Evolutionary conservation across 148 eudicot species (phyloP), one percentile per base, ranked within the genome.

Genomic region (Rhododendron simsii): DNA sequence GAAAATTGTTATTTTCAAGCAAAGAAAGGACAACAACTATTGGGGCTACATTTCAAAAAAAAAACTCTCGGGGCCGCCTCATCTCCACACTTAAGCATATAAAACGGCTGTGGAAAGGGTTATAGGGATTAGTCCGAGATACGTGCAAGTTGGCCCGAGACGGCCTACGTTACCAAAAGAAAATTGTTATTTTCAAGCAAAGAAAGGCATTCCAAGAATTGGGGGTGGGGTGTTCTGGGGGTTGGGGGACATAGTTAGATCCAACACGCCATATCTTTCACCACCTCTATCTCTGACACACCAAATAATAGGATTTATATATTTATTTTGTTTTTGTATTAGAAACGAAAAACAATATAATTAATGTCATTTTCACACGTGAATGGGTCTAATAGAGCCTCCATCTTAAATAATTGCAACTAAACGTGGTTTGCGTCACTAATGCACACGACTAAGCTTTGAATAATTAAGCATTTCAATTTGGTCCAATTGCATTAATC

Each of bases 281-380:
- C 45, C n/a, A 15, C n/a, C 45, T 76, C 4, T 16, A 39, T 76
- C 48, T 39, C 48, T 20, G 18, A 37, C 48, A 39, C 10, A 76
- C n/a, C 11, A 39, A 76, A 35, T 18, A 5, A 74, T 74, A 13
- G 20, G 44, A 74, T 35, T 74, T 74, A 74, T 33, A 41, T 41
- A 41, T 41, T 41, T 41, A 41, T 41, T 41, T 30, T 33, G 2
- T 30, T 77, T 75, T 75, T 35, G 9, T 44, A 18, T 44, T 77
- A 21, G 12, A 30, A 14, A 39, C n/a, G 51, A 23, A 78, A 78
- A 77, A 39, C 3, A 41, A 44, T 76, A 76, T 7, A 18, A 39
- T 20, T 76, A 76, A 76, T 35, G 39, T 76, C 80, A 76, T 76
- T 76, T 76, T 76, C 65, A 53, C 83, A 81, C n/a, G 5, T 81